A percentile compares a stretch with the other conserved stretches of the same genome.
phyloP scores from a whole-genome alignment of 768 basidiomycete genomes.

The Saitozyma podzolica region DNA sequence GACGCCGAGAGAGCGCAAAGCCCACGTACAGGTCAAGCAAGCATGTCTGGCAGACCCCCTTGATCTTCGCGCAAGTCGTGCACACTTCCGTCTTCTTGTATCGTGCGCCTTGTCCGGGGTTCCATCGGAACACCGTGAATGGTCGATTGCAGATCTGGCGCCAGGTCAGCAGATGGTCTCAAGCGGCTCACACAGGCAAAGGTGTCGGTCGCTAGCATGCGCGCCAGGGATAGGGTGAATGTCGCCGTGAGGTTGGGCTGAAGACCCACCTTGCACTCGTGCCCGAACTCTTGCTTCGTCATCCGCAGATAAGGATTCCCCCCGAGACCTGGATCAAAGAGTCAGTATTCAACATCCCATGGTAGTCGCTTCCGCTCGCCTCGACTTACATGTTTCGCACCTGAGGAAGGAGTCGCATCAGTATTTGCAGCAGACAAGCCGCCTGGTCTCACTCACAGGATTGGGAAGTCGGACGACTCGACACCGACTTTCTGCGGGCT shows the following conservation, averaged over 20 bases:
- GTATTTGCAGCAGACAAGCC: neutral
- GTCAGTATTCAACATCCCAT: neutral
- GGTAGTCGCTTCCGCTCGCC: neutral
- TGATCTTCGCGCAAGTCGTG: conserved; percentile 86
- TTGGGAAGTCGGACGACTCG: conserved; percentile 52
- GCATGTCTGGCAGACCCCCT: conserved; percentile 87
- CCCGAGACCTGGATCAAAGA: conserved; percentile 66
- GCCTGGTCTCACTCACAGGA: conserved; percentile 38
- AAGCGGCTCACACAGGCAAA: neutral
- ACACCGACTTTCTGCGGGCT: conserved; percentile 48
- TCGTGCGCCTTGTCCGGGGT: conserved; percentile 85
- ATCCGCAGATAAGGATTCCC: conserved; percentile 91
- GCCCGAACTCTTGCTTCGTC: conserved; percentile 96
- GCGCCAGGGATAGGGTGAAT: neutral
- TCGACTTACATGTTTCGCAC: conserved; percentile 50
- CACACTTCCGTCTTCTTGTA: conserved; percentile 97
- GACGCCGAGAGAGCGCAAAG: neutral
- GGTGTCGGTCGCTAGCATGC: neutral
- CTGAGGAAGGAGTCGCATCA: conserved; percentile 15
- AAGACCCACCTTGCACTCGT: conserved; percentile 70
- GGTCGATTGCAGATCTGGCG: conserved; percentile 80
- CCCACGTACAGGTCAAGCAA: conserved; percentile 72
- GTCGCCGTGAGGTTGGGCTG: neutral
- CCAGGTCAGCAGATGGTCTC: neutral
- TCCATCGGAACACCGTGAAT: conserved; percentile 98